Evolutionary conservation across 2,329 filamentous ascomycete species (phyloP), one percentile per base, ranked within the genome.

Genomic region (Beauveria brongniartii): DNA sequence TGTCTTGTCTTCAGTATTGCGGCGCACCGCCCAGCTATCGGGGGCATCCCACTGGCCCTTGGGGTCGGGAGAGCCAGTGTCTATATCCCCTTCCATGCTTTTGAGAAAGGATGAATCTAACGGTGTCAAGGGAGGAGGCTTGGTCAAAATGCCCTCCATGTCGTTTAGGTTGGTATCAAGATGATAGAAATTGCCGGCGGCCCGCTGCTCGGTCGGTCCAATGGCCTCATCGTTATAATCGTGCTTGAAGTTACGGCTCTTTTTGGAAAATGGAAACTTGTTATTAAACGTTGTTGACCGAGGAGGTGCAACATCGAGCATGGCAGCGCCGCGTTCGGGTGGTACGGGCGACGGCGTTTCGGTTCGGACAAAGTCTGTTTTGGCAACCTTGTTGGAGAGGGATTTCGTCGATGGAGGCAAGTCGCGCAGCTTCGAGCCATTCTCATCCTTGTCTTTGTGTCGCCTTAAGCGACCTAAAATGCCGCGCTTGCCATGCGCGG

Each of bases 11-110:
- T 91, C 87, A 8, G 83, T 84, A 50, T 80, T 80, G 63, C 86
- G 87, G 66, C 90, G 90, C 28, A 97, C 93, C 55, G 90, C 92
- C 94, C 94, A 99, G 71, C 92, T 97, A 72, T 97, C 93, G 1
- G 94, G 93, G 3, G 92, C 92, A 72, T 95, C 90, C 93, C 93
- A 99, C 3, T 85, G 84, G 1, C 87, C 86, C 60, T 78, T 78
- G 3, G 75, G 75, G 2, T 72, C 72, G n/a, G 48, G 55, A 20
- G 69, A 61, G 34, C 67, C 67, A 20, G 72, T 73, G 30, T 68
- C 63, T 26, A 71, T 74, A 26, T 83, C 79, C 30, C 73, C 71
- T 41, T 82, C 79, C 30, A 76, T 64, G 20, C 71, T 73, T 28
- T 73, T 76, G 62, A 81, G 73, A 61, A 80, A 80, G 64, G 77